A percentile compares a stretch with the other conserved stretches of the same genome.
Evolutionary conservation across 2,329 filamentous ascomycete species (phyloP).

Genomic region (Xylariaceae sp.): DNA sequence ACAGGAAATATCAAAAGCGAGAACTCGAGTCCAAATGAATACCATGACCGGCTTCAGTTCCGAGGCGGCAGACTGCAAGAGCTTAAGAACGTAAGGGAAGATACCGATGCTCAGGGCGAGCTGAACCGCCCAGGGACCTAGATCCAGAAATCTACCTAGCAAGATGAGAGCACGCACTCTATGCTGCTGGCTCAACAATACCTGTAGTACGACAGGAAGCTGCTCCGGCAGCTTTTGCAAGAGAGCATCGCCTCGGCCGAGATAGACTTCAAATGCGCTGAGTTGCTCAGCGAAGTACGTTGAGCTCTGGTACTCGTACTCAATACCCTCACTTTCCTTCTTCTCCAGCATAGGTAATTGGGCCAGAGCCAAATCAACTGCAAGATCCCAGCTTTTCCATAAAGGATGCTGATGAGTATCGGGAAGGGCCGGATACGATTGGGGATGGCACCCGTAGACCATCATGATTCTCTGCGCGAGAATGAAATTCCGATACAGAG

Average conservation of each 20-base stretch:
- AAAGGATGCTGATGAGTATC: slow-evolving; percentile 91
- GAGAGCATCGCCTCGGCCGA: slow-evolving; percentile 72
- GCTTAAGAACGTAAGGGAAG: slow-evolving; percentile 96
- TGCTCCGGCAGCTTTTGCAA: slow-evolving; percentile 88
- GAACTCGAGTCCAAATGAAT: slow-evolving; percentile 95
- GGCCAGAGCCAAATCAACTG: slow-evolving; percentile 87
- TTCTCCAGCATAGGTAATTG: slow-evolving; percentile 82
- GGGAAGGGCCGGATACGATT: slow-evolving; percentile 85
- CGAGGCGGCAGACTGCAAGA: slow-evolving; percentile 88
- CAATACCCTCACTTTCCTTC: slow-evolving; percentile 64
- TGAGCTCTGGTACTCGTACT: slow-evolving; percentile 93
- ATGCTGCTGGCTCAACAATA: slow-evolving; percentile 92
- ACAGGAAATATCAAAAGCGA: slow-evolving; percentile 90
- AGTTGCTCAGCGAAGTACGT: slow-evolving; percentile 96
- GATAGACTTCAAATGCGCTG: slow-evolving; percentile 93
- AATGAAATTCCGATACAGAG: slow-evolving; percentile 91
- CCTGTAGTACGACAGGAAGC: slow-evolving; percentile 90
- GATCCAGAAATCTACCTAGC: slow-evolving; percentile 85
- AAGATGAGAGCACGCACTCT: slow-evolving; percentile 84
- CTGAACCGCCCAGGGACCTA: slow-evolving; percentile 98
- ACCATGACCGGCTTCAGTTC: slow-evolving; percentile 99
- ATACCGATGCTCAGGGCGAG: slow-evolving; percentile 96
- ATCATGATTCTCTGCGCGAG: slow-evolving; percentile 94
- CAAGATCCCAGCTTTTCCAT: slow-evolving; percentile 97
- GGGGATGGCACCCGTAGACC: slow-evolving; percentile 90